Evolutionary conservation across 176 grass and related monocot species (phyloP).

Genomic region (Aechmea fasciata): DNA sequence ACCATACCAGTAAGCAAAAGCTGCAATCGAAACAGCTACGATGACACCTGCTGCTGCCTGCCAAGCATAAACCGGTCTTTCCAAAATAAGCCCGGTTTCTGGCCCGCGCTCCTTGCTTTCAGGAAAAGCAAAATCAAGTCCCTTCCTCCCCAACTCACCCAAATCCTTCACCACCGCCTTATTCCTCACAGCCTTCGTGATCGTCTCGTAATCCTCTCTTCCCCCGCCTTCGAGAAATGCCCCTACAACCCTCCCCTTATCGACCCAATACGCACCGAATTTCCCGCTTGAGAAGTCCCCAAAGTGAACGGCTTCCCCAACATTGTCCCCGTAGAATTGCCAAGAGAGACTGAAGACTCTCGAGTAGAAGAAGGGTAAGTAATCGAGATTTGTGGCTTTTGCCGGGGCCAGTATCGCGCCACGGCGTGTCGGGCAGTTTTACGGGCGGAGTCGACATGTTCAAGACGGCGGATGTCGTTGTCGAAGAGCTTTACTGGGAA

Average conservation of each 20-base stretch:
- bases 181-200: slow-evolving; percentile 38
- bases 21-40: slow-evolving; percentile 43
- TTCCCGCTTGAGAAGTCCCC: slow-evolving; percentile 48
- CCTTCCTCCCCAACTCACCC: slow-evolving; percentile 47
- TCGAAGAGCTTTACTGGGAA: slow-evolving; percentile 81
- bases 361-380: slow-evolving; percentile 94
- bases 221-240: slow-evolving; percentile 84
- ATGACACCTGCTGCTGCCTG: slow-evolving; percentile 50
- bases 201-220: slow-evolving; percentile 57
- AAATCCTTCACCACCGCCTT: slow-evolving; percentile 39
- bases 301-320: slow-evolving; percentile 65
- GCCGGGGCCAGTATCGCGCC: slow-evolving; percentile 53
- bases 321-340: slow-evolving; percentile 94
- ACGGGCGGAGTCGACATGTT: slow-evolving; percentile 89
- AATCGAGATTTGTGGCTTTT: slow-evolving; percentile 58
- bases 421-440: slow-evolving; percentile 86
- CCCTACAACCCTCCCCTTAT: slow-evolving; percentile 43
- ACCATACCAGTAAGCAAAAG: slow-evolving; percentile 76
- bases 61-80: slow-evolving; percentile 43
- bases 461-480: slow-evolving; percentile 50
- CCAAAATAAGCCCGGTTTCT: slow-evolving; percentile 24
- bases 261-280: slow-evolving; percentile 83
- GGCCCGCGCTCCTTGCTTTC: slow-evolving; percentile 43
- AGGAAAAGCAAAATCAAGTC: slow-evolving; percentile 52
- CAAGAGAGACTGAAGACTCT: slow-evolving; percentile 85